phyloP scores from a whole-genome alignment of 768 basidiomycete species.

The Mrakia blollopis region DNA sequence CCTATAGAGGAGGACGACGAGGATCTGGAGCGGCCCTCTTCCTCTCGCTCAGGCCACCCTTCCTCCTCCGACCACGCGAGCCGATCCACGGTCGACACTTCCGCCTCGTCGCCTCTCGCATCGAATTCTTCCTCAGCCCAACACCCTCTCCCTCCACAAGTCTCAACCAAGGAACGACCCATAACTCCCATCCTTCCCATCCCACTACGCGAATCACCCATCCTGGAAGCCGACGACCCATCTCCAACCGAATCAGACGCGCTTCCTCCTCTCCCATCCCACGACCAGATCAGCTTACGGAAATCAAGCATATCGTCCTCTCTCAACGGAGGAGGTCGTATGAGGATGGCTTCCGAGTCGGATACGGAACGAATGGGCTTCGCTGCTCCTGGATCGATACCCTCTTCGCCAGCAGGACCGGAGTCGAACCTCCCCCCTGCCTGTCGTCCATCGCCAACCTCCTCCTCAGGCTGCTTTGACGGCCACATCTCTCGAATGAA shows the following conservation, averaged over 20 bases:
- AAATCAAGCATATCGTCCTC: slow-evolving; percentile 21
- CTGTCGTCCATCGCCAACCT: not conserved
- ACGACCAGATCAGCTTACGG: slow-evolving; percentile 3
- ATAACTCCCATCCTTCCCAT: not conserved
- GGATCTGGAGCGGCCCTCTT: not conserved
- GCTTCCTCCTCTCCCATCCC: slow-evolving; percentile 16
- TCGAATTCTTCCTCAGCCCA: not conserved
- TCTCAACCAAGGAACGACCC: not conserved
- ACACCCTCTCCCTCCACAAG: not conserved
- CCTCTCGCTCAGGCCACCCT: not conserved
- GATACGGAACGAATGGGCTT: not conserved
- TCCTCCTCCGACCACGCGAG: not conserved
- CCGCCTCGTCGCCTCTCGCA: not conserved
- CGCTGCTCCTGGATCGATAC: not conserved
- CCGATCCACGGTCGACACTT: not conserved
- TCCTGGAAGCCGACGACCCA: not conserved
- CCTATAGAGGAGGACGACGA: not conserved
- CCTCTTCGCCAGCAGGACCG: not conserved
- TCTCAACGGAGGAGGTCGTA: not conserved
- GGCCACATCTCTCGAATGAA: not conserved
- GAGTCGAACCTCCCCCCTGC: not conserved
- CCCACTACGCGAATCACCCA: not conserved
- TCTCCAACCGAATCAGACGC: slow-evolving; percentile 16
- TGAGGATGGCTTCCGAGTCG: slow-evolving; percentile 6
- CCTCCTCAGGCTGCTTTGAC: not conserved